phyloP scores from a whole-genome alignment of 805 yeast genomes.

The Saccharomyces jurei region DNA sequence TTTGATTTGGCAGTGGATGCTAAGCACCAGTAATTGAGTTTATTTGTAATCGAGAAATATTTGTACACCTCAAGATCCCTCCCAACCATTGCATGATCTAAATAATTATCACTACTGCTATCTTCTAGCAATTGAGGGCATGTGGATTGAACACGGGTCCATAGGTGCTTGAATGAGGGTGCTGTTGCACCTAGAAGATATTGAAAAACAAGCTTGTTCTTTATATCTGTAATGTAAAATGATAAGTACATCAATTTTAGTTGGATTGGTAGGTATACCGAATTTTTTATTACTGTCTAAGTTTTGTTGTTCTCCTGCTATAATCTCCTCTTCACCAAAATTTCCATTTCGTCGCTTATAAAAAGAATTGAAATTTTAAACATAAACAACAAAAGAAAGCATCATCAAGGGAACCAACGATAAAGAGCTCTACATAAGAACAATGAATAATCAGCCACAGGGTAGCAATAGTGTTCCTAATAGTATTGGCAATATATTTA shows the following conservation, averaged over 20 bases:
- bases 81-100: conserved; percentile 10
- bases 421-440: background rate
- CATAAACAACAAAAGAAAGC: background rate
- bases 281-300: background rate
- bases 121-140: conserved; percentile 12
- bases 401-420: background rate
- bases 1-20: conserved; percentile 6
- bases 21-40: conserved; percentile 23
- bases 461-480: background rate
- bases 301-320: background rate
- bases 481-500: conserved; percentile 9
- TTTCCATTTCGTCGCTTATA: background rate
- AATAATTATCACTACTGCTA: background rate
- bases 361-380: background rate
- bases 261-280: background rate
- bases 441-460: background rate
- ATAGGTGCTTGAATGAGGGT: conserved; percentile 21
- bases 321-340: background rate
- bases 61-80: conserved; percentile 19
- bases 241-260: conserved; percentile 19
- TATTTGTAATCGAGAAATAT: conserved; percentile 16
- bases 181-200: conserved; percentile 22
- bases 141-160: conserved; percentile 17
- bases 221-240: conserved; percentile 24
- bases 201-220: conserved; percentile 21